phyloP scores from a whole-genome alignment of 371 early-diverging fungal genomes.

The Pancytospora epiphaga region DNA sequence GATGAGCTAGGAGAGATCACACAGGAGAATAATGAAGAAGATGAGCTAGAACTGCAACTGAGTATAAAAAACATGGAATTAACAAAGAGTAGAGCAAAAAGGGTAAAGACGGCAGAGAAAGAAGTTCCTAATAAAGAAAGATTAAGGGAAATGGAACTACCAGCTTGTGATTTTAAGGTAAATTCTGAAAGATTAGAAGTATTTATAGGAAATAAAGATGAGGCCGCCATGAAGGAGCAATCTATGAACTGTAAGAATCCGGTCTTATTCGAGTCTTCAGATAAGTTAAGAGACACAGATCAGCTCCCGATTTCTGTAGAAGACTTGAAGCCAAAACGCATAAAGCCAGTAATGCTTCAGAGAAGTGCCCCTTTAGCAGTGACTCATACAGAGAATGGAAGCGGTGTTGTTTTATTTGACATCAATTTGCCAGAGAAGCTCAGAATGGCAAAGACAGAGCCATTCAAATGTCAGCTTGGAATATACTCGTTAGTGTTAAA shows the following conservation, averaged over 20 bases:
- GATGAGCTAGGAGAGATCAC: slow-evolving; percentile 46
- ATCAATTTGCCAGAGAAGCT: slow-evolving; percentile 10
- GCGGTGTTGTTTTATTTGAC: slow-evolving; percentile 29
- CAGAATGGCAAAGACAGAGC: not conserved
- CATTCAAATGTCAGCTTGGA: slow-evolving; percentile 15
- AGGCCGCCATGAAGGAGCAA: not conserved
- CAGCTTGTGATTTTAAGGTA: not conserved
- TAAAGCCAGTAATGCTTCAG: not conserved
- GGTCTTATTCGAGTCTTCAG: not conserved
- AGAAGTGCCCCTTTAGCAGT: not conserved
- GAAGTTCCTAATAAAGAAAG: not conserved
- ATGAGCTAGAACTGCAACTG: slow-evolving; percentile 8
- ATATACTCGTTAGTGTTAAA: slow-evolving; percentile 34
- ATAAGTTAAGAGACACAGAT: not conserved
- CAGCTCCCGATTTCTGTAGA: not conserved
- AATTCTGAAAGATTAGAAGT: slow-evolving; percentile 1
- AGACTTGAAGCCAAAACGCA: slow-evolving; percentile 6
- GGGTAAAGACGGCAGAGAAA: not conserved
- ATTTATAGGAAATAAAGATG: not conserved
- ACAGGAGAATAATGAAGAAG: slow-evolving; percentile 3
- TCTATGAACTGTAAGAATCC: not conserved
- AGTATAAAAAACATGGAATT: slow-evolving; percentile 11
- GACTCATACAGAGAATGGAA: not conserved
- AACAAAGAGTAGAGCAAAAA: slow-evolving; percentile 5
- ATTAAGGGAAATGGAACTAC: not conserved